Evolutionary conservation across 768 basidiomycete species (phyloP).

Genomic region (Pholiota microspora): DNA sequence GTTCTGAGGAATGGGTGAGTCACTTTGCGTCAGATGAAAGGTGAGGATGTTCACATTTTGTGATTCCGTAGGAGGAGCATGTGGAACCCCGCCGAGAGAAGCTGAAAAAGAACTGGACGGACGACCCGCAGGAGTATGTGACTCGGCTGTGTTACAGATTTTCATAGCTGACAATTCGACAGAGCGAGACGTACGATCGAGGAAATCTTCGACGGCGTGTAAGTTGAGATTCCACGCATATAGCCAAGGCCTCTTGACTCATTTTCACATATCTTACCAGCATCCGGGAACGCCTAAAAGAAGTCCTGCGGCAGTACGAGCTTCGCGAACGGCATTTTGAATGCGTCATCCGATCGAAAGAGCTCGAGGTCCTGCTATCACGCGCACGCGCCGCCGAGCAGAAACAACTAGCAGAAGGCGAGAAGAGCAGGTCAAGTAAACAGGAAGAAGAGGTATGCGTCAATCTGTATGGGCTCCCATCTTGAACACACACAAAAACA

Average conservation of each 20-base stretch:
- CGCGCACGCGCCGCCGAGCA: constrained; percentile 87
- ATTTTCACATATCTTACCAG: constrained; percentile 35
- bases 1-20: constrained; percentile 63
- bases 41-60: not conserved
- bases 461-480: constrained; percentile 13
- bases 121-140: constrained; percentile 71
- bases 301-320: constrained; percentile 84
- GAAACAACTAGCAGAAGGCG: constrained; percentile 76
- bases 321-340: constrained; percentile 91
- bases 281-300: constrained; percentile 82
- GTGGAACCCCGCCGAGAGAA: constrained; percentile 63
- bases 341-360: constrained; percentile 89
- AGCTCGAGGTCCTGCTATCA: constrained; percentile 83
- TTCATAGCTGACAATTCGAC: constrained; percentile 10
- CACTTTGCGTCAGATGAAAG: not conserved
- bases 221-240: constrained; percentile 28
- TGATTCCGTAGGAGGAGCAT: constrained; percentile 53
- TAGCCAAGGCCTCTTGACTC: not conserved
- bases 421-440: constrained; percentile 65
- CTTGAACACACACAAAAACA: too few relatives aligned
- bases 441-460: constrained; percentile 70
- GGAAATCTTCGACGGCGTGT: constrained; percentile 87
- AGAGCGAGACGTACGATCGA: constrained; percentile 77
- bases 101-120: constrained; percentile 80
- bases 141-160: not conserved